Conservation (phyloP, 371 early-diverging fungal genomes). For the Blastocladiella emersonii region DNA sequence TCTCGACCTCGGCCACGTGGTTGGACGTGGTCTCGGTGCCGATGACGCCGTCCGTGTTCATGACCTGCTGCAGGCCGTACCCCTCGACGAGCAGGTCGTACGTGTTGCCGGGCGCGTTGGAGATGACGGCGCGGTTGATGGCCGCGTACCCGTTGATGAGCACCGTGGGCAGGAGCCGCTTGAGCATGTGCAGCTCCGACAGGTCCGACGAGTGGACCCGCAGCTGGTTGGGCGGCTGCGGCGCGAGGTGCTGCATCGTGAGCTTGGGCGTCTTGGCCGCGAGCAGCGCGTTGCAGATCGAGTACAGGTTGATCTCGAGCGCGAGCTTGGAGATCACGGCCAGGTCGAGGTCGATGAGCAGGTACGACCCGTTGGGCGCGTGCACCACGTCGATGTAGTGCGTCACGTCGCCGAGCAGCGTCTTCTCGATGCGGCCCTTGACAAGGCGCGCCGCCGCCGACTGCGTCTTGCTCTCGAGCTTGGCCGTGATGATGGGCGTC, state of each 20-base stretch:
- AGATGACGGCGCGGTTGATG: slow-evolving; percentile 76
- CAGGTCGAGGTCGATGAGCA: slow-evolving; percentile 7
- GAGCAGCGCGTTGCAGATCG: not conserved
- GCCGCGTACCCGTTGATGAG: slow-evolving; percentile 43
- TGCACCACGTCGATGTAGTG: slow-evolving; percentile 77
- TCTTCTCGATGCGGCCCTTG: slow-evolving; percentile 51
- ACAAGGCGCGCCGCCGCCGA: slow-evolving; percentile 38
- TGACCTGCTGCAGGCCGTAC: slow-evolving; percentile 80
- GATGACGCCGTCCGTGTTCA: slow-evolving; percentile 48
- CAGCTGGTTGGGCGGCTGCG: not conserved
- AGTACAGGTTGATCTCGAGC: slow-evolving; percentile 6
- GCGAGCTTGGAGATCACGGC: slow-evolving; percentile 4
- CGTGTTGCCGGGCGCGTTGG: slow-evolving; percentile 66
- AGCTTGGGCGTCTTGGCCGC: not conserved
- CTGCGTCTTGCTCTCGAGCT: slow-evolving; percentile 68
- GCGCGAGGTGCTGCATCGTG: not conserved
- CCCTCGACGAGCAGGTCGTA: slow-evolving; percentile 56
- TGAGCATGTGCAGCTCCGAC: slow-evolving; percentile 13
- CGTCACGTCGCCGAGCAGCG: slow-evolving; percentile 45
- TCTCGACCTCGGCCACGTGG: slow-evolving; percentile 80
- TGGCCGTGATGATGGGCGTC: slow-evolving; percentile 85
- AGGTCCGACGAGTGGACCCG: not conserved
- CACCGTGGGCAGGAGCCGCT: slow-evolving; percentile 83
- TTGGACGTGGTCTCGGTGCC: slow-evolving; percentile 78
- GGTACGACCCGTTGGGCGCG: slow-evolving; percentile 63